Conservation (phyloP, 1,139 yeast genomes). For the Spencermartinsiella ligniputridi region DNA sequence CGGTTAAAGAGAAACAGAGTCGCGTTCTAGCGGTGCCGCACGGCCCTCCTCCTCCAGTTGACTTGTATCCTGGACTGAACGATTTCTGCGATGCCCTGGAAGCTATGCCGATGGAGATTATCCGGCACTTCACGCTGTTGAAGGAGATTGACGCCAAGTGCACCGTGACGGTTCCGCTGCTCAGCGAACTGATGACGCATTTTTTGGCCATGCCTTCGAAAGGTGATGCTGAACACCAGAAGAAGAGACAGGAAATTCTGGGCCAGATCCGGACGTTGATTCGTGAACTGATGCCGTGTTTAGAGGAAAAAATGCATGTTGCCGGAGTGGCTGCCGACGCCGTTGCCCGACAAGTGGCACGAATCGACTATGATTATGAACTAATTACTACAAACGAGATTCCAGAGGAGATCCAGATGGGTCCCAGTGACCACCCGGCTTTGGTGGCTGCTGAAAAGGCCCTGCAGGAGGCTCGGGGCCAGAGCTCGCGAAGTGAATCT, state of each 20-base stretch:
- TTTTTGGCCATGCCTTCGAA: slow-evolving; percentile 34
- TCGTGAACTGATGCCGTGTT: slow-evolving; percentile 76
- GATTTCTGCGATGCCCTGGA: slow-evolving; percentile 89
- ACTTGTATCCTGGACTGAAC: slow-evolving; percentile 74
- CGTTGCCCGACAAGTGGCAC: slow-evolving; percentile 58
- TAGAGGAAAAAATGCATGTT: slow-evolving; percentile 97
- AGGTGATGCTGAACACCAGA: slow-evolving; percentile 1
- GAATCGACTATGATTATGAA: slow-evolving; percentile 76
- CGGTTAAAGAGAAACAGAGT: background rate
- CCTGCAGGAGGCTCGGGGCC: slow-evolving; percentile 36
- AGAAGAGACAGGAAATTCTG: slow-evolving; percentile 37
- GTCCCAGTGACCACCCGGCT: slow-evolving; percentile 89
- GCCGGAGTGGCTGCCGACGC: slow-evolving; percentile 87
- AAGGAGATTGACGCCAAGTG: slow-evolving; percentile 96
- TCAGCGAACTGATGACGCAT: slow-evolving; percentile 53
- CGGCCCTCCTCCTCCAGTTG: slow-evolving; percentile 4
- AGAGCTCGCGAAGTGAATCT: slow-evolving; percentile 49
- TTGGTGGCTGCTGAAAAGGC: slow-evolving; percentile 33
- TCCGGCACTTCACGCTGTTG: slow-evolving; percentile 79
- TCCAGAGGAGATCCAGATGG: slow-evolving; percentile 56
- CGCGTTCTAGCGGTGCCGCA: background rate
- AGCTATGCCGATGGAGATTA: slow-evolving; percentile 80
- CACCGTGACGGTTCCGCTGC: slow-evolving; percentile 64
- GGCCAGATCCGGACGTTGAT: slow-evolving; percentile 37
- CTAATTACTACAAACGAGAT: slow-evolving; percentile 67